Evolutionary conservation across 2,329 filamentous ascomycete genomes (phyloP).

Genomic region (Talaromyces sp.): DNA sequence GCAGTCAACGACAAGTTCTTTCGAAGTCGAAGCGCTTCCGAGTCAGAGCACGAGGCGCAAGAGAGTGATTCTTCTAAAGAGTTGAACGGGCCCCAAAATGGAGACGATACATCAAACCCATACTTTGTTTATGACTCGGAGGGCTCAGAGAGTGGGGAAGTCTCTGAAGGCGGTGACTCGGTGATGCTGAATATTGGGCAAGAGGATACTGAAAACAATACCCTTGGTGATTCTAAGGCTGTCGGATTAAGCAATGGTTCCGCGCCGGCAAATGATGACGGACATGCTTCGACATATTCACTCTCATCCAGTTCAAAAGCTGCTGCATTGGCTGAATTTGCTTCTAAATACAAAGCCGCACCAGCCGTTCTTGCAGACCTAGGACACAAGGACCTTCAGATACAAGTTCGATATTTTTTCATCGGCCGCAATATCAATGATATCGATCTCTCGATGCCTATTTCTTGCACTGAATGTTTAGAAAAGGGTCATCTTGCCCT

Average conservation of each 20-base stretch:
- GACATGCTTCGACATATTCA: neutral
- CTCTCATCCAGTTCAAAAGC: conserved; percentile 23
- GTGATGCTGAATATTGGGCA: conserved; percentile 39
- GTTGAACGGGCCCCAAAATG: neutral
- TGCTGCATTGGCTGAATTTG: conserved; percentile 27
- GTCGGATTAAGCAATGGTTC: neutral
- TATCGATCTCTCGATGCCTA: conserved; percentile 35
- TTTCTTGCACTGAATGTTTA: conserved; percentile 39
- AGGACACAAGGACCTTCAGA: conserved; percentile 31
- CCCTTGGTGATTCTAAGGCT: neutral
- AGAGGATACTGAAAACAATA: conserved; percentile 9
- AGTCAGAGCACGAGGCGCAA: conserved; percentile 11
- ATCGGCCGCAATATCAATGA: conserved; percentile 32
- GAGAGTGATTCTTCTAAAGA: conserved; percentile 2
- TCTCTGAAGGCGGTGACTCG: conserved; percentile 34
- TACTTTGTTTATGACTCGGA: conserved; percentile 22
- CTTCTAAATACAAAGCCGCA: conserved; percentile 27
- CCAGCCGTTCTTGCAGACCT: conserved; percentile 34
- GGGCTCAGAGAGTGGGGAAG: conserved; percentile 20
- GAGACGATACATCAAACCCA: neutral
- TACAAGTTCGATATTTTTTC: conserved; percentile 34
- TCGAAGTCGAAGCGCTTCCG: conserved; percentile 31
- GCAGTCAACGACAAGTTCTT: conserved; percentile 33
- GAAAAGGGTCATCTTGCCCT: conserved; percentile 38
- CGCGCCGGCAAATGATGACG: neutral